Base-by-base conservation (phyloP, 352 stramenopile species). In the Aphanomyces stellatus region DNA sequence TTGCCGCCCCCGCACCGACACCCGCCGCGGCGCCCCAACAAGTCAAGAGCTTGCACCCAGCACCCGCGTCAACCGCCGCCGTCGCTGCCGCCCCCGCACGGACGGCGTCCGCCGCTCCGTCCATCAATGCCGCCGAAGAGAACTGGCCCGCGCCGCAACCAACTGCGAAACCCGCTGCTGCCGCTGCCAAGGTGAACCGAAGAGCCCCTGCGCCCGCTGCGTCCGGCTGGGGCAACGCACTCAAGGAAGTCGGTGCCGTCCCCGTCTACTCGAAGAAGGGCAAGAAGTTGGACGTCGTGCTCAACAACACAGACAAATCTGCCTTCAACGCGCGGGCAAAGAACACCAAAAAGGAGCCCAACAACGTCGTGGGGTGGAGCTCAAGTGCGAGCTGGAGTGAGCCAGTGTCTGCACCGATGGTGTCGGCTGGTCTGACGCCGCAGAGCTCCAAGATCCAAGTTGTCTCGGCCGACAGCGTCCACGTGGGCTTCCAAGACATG, bases 181-280 rank as follows among this genome's bases (percentile, higher is more conserved):
- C 53, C 62, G 25, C 76, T 80, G 42, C 72, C 0, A 51, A 65
- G 0, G 56, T 59, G 19, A 42, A 72, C 65, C 27, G 65, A 60
- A n/a, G 81, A 87, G 64, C 74, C 71, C 11, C 71, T 70, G 4
- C 64, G 76, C 40, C 71, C 70, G 24, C 77, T 7, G 71, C 77
- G 24, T 78, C 81, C 33, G 85, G 82, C 19, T 93, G 85, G 85
- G 75, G 76, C 1, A 91, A 87, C 35, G 85, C 81, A 13, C 63
- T 93, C 35, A 80, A 83, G 28, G 79, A 91, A 51, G 90, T 77
- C n/a, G 81, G 81, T 11, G 40, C 72, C 0, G 51, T 56, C 4
- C 68, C 48, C 5, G 56, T 62, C n/a, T 59, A 59, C n/a, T 40
- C 49, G 11, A 75, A 62, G 25, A 75, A 65, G 3, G 65, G 72